These are phyloP conservation scores for Rosa rugosa DNA, from an alignment of 306 rosid genomes.

Conservation along the genomic window DNA sequence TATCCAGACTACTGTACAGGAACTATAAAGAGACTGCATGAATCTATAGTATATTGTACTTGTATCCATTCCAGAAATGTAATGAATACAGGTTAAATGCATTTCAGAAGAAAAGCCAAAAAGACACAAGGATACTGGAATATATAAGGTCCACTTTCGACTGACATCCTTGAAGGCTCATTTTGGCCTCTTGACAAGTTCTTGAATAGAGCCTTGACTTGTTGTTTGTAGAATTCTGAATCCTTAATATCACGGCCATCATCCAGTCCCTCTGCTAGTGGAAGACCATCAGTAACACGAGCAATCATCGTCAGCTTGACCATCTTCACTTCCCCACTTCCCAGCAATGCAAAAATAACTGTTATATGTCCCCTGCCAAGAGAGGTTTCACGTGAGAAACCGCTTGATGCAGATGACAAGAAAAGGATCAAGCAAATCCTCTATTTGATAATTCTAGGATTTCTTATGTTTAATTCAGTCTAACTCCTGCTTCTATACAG, in stretches of 20 bases:
- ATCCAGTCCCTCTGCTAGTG: conserved; percentile 88
- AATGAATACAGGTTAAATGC: not conserved
- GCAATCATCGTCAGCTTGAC: conserved; percentile 97
- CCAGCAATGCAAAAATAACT: conserved; percentile 24
- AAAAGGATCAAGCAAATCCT: not conserved
- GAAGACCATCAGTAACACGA: conserved; percentile 95
- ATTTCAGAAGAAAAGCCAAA: not conserved
- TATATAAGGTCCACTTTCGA: conserved; percentile 86
- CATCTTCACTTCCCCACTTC: conserved; percentile 57
- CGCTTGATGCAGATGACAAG: not conserved
- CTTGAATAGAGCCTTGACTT: conserved; percentile 91
- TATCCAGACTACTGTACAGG: not conserved
- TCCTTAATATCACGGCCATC: conserved; percentile 83
- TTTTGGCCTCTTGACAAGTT: conserved; percentile 83
- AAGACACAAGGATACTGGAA: conserved; percentile 81
- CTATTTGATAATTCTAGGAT: not conserved
- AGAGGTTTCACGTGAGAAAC: not conserved
- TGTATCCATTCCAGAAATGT: too few species aligned
- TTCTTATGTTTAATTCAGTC: not conserved
- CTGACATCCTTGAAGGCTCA: conserved; percentile 94
- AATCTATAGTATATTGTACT: not conserved
- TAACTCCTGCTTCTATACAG: not conserved
- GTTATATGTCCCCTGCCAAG: conserved; percentile 1
- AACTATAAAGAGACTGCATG: conserved; percentile 1
- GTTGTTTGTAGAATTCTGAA: conserved; percentile 79